Percentiles rank a stretch among this genome's conserved stretches.
phyloP scores from a whole-genome alignment of 371 early-diverging fungal genomes.

The Antonospora locustae region DNA sequence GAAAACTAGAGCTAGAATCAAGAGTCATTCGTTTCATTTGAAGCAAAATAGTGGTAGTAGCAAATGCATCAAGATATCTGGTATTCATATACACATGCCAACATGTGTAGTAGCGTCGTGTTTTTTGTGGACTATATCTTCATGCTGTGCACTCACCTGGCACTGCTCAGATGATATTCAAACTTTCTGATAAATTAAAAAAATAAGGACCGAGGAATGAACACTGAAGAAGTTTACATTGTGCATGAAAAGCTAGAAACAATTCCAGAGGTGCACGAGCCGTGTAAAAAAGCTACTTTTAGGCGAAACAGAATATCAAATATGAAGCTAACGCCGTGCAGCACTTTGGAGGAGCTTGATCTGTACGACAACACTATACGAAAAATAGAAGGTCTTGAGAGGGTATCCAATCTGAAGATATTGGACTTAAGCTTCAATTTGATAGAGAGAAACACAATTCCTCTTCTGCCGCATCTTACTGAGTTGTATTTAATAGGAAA shows the following conservation, averaged over 20 bases:
- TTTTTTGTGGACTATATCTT: too few relatives aligned
- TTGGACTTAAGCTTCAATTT: slow-evolving; percentile 47
- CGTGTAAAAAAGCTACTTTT: slow-evolving; percentile 6
- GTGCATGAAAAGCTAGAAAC: slow-evolving; percentile 12
- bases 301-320: slow-evolving; percentile 26
- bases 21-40: too few relatives aligned
- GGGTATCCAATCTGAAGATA: slow-evolving; percentile 24
- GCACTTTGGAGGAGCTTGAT: slow-evolving; percentile 36
- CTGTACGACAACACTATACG: slow-evolving; percentile 42
- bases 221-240: slow-evolving; percentile 3
- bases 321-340: slow-evolving; percentile 5
- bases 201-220: too few relatives aligned
- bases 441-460: slow-evolving; percentile 9
- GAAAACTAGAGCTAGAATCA: too few relatives aligned
- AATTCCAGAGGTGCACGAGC: slow-evolving; percentile 12
- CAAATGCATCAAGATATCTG: too few relatives aligned
- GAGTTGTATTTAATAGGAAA: slow-evolving; percentile 48
- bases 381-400: slow-evolving; percentile 15
- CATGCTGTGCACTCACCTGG: too few relatives aligned
- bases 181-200: too few relatives aligned
- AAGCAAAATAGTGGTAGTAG: too few relatives aligned
- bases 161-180: too few relatives aligned
- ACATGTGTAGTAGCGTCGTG: too few relatives aligned
- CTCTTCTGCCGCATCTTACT: not conserved
- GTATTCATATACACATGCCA: too few relatives aligned